Conservation (phyloP, 495 filamentous ascomycete genomes). For the Usnea hakonensis region DNA sequence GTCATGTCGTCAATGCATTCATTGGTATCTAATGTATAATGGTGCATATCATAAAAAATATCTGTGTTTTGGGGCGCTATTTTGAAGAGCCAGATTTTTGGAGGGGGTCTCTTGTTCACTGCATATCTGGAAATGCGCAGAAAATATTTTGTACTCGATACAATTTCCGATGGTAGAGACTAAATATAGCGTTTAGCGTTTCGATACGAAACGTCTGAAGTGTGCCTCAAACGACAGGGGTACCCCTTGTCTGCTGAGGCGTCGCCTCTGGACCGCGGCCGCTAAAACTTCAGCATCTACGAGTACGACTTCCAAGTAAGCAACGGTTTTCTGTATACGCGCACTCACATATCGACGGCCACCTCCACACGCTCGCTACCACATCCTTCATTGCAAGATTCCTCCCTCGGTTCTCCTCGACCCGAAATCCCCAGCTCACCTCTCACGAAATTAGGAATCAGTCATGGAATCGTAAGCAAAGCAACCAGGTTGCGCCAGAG, state of each 20-base stretch:
- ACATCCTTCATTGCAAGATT: neutral
- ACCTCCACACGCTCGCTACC: neutral
- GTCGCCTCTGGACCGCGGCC: neutral
- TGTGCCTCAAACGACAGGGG: conserved; percentile 3
- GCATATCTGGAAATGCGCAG: neutral
- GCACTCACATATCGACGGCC: neutral
- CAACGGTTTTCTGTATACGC: neutral
- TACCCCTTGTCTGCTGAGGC: neutral
- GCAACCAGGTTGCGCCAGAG: conserved; percentile 4
- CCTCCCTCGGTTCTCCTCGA: neutral
- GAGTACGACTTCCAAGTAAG: neutral
- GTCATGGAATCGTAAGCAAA: neutral
- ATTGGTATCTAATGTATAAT: conserved; percentile 49
- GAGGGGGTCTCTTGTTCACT: neutral
- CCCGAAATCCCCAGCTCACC: neutral
- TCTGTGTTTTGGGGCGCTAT: neutral
- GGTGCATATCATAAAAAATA: neutral
- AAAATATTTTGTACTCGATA: neutral
- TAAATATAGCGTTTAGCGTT: neutral
- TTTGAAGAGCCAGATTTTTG: neutral
- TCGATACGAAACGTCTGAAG: neutral
- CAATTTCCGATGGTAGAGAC: neutral
- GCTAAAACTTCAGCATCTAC: neutral
- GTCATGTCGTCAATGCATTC: conserved; percentile 75
- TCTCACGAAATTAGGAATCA: neutral